Percentiles rank a stretch among this genome's conserved stretches.
These are phyloP conservation scores for Epichloe gansuensis DNA, from an alignment of 2,329 filamentous ascomycete genomes.

Conservation along the genomic window DNA sequence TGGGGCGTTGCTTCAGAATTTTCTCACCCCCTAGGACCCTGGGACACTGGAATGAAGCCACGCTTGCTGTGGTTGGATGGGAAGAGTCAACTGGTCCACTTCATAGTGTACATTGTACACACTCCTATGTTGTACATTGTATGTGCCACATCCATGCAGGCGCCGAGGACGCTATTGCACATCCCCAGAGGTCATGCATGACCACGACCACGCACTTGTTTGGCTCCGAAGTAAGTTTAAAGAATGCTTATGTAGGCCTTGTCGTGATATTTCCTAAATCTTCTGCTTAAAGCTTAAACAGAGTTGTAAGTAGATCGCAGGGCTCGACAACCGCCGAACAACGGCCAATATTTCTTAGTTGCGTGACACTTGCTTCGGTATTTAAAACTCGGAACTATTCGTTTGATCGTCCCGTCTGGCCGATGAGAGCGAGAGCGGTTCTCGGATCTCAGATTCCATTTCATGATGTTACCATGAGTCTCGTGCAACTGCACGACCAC, in stretches of 20 bases:
- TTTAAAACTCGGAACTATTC: conserved; percentile 11
- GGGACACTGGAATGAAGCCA: conserved; percentile 21
- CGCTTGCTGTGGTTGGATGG: conserved; percentile 13
- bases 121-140: no score
- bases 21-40: conserved; percentile 12
- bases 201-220: no score
- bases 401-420: conserved; percentile 17
- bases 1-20: conserved; percentile 37
- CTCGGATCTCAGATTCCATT: neutral
- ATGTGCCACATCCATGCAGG: no score
- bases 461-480: no score
- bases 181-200: no score
- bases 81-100: conserved; percentile 10
- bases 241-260: neutral
- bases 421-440: neutral
- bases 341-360: conserved; percentile 2
- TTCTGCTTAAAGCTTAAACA: neutral
- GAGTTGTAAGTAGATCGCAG: no score
- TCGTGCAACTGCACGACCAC: no score
- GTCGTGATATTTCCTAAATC: neutral
- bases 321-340: neutral
- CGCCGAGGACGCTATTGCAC: no score
- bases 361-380: neutral
- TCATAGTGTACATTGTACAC: neutral
- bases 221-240: no score